These are phyloP conservation scores for Talaromyces stipitatus DNA, from an alignment of 495 filamentous ascomycete species.

Conservation along the genomic window DNA sequence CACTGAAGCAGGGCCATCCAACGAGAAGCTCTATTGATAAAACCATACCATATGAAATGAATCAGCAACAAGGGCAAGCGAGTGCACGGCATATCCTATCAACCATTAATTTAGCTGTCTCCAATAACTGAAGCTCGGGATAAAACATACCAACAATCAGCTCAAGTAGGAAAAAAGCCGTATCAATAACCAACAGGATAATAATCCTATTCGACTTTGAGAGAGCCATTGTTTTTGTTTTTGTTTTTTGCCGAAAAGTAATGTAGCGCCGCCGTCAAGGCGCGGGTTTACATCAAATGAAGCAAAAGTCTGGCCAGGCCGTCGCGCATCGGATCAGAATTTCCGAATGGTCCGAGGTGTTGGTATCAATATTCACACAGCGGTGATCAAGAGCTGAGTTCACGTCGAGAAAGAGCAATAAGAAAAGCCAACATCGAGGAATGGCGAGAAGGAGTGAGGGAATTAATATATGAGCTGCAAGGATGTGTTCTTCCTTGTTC, in stretches of 20 bases:
- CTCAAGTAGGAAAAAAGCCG: conserved; percentile 83
- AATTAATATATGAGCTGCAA: not conserved
- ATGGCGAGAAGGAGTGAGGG: not conserved
- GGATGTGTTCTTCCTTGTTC: not conserved
- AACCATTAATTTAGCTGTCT: conserved; percentile 10
- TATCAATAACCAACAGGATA: conserved; percentile 86
- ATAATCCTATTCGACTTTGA: conserved; percentile 89
- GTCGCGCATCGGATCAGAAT: not conserved
- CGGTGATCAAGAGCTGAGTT: not conserved
- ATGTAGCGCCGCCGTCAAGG: not conserved
- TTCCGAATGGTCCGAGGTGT: not conserved
- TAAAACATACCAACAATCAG: conserved; percentile 57
- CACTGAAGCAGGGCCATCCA: not conserved
- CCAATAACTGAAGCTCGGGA: not conserved
- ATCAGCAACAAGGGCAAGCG: conserved; percentile 89
- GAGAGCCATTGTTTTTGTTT: conserved; percentile 65
- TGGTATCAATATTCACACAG: not conserved
- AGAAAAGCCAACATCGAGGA: not conserved
- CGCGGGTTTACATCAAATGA: not conserved
- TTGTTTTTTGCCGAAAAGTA: too few relatives aligned
- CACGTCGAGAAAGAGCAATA: not conserved
- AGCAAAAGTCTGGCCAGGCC: not conserved
- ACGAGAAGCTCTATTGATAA: conserved; percentile 1
- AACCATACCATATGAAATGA: conserved; percentile 89
- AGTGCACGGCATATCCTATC: conserved; percentile 71